A percentile compares a stretch with the other conserved stretches of the same genome.
These are phyloP conservation scores for Terana coerulea DNA, from an alignment of 768 basidiomycete genomes.

Conservation along the genomic window DNA sequence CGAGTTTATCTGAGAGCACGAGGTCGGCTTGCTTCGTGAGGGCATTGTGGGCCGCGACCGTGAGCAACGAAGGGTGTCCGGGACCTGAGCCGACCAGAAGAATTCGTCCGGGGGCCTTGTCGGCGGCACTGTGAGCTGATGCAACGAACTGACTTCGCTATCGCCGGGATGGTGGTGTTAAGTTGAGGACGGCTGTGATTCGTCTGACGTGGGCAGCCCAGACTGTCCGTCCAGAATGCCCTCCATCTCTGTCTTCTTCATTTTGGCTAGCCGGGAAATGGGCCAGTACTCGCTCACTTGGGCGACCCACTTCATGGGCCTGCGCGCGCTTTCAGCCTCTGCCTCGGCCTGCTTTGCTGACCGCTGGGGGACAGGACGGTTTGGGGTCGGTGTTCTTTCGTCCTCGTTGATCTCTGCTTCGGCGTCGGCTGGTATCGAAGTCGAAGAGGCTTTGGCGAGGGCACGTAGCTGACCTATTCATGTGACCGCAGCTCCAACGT, in stretches of 20 bases:
- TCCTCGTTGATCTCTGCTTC: slow-evolving; percentile 53
- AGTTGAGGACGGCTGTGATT: slow-evolving; percentile 18
- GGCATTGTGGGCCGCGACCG: slow-evolving; percentile 77
- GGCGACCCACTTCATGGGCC: slow-evolving; percentile 89
- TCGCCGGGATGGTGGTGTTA: slow-evolving; percentile 32
- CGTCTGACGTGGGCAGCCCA: slow-evolving; percentile 7
- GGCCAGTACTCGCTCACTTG: slow-evolving; percentile 98
- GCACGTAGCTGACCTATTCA: slow-evolving; percentile 68
- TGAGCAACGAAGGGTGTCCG: slow-evolving; percentile 90
- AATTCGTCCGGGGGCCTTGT: slow-evolving; percentile 59
- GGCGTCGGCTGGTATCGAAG: slow-evolving; percentile 23
- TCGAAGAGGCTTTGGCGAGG: slow-evolving; percentile 38
- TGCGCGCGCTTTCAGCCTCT: slow-evolving; percentile 38
- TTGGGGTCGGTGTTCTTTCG: slow-evolving; percentile 52
- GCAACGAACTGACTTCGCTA: slow-evolving; percentile 16
- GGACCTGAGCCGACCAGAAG: slow-evolving; percentile 93
- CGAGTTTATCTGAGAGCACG: slow-evolving; percentile 95
- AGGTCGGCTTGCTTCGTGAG: slow-evolving; percentile 80
- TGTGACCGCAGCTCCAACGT: slow-evolving; percentile 70
- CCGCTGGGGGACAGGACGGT: slow-evolving; percentile 61
- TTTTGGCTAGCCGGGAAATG: slow-evolving; percentile 63
- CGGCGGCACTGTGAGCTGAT: slow-evolving; percentile 20
- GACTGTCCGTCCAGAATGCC: slow-evolving; percentile 47
- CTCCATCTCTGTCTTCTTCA: slow-evolving; percentile 67
- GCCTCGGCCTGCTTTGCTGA: slow-evolving; percentile 34